These are phyloP conservation scores for Xylaria sp. DNA, from an alignment of 2,329 filamentous ascomycete species.

Conservation along the genomic window DNA sequence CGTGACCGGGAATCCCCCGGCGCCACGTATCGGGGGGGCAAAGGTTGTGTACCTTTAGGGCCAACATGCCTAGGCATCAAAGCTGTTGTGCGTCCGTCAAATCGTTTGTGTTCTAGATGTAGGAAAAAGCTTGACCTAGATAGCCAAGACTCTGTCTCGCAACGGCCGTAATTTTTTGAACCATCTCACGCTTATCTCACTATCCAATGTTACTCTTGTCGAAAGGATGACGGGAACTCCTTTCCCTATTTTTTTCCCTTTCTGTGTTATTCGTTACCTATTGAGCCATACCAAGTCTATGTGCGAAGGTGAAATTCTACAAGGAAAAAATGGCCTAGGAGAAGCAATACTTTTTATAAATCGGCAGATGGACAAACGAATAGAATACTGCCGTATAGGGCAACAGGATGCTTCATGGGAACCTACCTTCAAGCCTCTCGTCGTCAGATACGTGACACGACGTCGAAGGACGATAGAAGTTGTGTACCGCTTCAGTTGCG, in stretches of 20 bases:
- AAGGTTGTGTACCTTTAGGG: constrained; percentile 15
- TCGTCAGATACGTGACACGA: constrained; percentile 28
- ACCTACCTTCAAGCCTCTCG: constrained; percentile 15
- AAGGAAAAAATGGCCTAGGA: not conserved
- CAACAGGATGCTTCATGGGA: not conserved
- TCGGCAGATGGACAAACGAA: not conserved
- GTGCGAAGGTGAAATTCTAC: not conserved
- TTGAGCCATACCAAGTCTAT: not conserved
- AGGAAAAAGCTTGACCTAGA: constrained; percentile 5
- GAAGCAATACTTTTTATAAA: not conserved
- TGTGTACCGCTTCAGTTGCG: not conserved
- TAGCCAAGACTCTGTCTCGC: constrained; percentile 5
- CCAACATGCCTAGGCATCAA: not conserved
- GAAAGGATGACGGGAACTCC: not conserved
- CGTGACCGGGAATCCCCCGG: not conserved
- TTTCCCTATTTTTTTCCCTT: not conserved
- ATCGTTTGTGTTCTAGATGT: constrained; percentile 15
- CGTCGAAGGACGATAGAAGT: constrained; percentile 21
- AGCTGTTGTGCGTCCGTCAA: constrained; percentile 23
- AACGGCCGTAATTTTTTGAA: constrained; percentile 37
- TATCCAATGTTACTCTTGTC: not conserved
- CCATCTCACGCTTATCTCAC: not conserved
- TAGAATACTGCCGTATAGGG: not conserved
- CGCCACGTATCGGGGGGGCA: constrained; percentile 5
- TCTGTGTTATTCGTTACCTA: not conserved